Evolutionary conservation across 371 early-diverging fungal species (phyloP).

Genomic region (Mortierella sp.): DNA sequence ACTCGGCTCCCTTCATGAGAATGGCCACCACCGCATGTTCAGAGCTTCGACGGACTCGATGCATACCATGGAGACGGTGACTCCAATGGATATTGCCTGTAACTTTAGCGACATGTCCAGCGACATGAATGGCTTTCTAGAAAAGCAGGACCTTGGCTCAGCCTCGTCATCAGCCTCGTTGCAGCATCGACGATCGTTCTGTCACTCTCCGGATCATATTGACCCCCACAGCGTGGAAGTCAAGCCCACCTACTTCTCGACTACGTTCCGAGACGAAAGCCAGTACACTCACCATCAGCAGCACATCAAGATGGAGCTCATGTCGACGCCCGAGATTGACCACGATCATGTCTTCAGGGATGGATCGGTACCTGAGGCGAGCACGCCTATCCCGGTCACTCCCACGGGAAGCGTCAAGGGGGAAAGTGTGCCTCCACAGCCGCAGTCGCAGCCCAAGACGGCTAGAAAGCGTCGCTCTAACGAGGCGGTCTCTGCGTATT

Average conservation of each 20-base stretch:
- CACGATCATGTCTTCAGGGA: constrained; percentile 32
- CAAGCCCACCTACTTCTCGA: constrained; percentile 42
- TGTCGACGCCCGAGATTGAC: constrained; percentile 35
- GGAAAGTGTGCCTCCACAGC: constrained; percentile 1
- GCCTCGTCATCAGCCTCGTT: constrained; percentile 7
- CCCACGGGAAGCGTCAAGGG: constrained; percentile 17
- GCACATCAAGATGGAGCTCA: constrained; percentile 47
- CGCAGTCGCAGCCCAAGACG: constrained; percentile 12
- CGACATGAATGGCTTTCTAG: constrained; percentile 32
- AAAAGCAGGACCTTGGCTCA: constrained; percentile 25
- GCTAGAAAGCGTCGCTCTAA: constrained; percentile 52
- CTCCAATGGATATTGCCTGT: constrained; percentile 51
- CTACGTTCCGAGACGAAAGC: constrained; percentile 35
- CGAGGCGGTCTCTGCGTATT: constrained; percentile 23
- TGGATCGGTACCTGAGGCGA: constrained; percentile 8
- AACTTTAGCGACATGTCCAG: constrained; percentile 33
- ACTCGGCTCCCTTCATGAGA: constrained; percentile 41
- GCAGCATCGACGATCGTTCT: constrained; percentile 34
- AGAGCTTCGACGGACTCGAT: constrained; percentile 41
- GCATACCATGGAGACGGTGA: constrained; percentile 38
- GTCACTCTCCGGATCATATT: constrained; percentile 51
- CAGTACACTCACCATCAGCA: not conserved
- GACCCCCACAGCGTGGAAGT: constrained; percentile 53
- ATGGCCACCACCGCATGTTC: constrained; percentile 45
- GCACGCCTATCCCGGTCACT: constrained; percentile 9